Conservation (phyloP, 345 rosid species). For the Kandelia obovata region DNA sequence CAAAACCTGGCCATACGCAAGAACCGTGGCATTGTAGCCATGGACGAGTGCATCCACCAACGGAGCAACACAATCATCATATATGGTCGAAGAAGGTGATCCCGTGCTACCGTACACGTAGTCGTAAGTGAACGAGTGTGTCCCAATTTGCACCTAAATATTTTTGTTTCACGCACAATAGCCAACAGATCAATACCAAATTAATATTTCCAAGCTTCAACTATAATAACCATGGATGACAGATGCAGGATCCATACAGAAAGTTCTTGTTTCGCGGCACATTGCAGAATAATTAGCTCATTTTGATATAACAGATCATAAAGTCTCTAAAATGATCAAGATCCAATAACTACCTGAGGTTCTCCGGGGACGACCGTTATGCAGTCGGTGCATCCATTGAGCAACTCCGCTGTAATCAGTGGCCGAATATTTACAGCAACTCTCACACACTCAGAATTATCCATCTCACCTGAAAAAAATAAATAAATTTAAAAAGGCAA, state of each 20-base stretch:
- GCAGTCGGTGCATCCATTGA: constrained; percentile 83
- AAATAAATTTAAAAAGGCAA: background rate
- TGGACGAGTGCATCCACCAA: constrained; percentile 77
- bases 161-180: background rate
- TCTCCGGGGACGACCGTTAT: constrained; percentile 75
- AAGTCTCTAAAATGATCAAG: background rate
- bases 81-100: constrained; percentile 46
- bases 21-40: constrained; percentile 93
- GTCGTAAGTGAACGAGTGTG: constrained; percentile 84
- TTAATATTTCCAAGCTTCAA: background rate
- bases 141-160: constrained; percentile 74
- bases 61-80: constrained; percentile 72
- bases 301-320: background rate
- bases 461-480: constrained; percentile 15
- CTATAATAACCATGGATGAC: too few species aligned
- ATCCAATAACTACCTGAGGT: constrained; percentile 58
- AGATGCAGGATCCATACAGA: background rate
- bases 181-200: background rate
- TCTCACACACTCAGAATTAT: constrained; percentile 55
- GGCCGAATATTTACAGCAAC: constrained; percentile 93
- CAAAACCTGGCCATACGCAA: constrained; percentile 91
- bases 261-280: background rate
- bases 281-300: background rate
- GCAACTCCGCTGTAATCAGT: constrained; percentile 80
- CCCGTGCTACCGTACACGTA: constrained; percentile 59